Evolutionary conservation across 2,329 filamentous ascomycete genomes (phyloP).

Genomic region (Beauveria sp.): DNA sequence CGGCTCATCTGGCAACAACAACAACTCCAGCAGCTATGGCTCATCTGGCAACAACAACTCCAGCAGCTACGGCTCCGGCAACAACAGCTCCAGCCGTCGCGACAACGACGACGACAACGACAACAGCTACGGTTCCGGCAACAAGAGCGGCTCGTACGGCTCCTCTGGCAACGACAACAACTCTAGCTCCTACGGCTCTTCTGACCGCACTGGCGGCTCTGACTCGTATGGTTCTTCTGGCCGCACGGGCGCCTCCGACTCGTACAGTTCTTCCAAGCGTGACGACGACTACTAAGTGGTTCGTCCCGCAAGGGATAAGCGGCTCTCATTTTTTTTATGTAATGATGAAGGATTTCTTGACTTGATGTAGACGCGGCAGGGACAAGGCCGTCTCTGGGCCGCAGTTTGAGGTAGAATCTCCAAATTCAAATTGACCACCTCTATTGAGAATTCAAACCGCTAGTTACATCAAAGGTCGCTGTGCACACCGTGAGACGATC

Average conservation of each 20-base stretch:
- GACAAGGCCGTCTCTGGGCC: background rate
- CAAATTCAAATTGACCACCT: background rate
- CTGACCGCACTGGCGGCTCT: background rate
- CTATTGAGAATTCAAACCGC: background rate
- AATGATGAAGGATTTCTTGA: background rate
- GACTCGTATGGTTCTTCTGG: constrained; percentile 12
- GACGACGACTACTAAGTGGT: constrained; percentile 14
- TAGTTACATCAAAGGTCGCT: background rate
- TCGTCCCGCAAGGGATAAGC: background rate
- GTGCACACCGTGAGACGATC: background rate
- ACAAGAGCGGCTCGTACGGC: constrained; percentile 14
- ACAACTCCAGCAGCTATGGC: constrained; percentile 11
- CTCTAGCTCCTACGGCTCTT: constrained; percentile 14
- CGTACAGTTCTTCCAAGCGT: constrained; percentile 16
- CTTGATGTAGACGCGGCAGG: background rate
- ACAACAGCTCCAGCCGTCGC: background rate
- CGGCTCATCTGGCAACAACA: constrained; percentile 17
- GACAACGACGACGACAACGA: background rate
- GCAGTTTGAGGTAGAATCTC: background rate
- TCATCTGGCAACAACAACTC: constrained; percentile 11
- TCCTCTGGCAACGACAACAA: constrained; percentile 16
- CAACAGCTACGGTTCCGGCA: constrained; percentile 14
- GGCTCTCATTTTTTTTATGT: background rate
- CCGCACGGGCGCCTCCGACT: constrained; percentile 13
- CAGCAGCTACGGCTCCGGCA: constrained; percentile 16